phyloP scores from a whole-genome alignment of 352 stramenopile species.

The Lagenidium giganteum region DNA sequence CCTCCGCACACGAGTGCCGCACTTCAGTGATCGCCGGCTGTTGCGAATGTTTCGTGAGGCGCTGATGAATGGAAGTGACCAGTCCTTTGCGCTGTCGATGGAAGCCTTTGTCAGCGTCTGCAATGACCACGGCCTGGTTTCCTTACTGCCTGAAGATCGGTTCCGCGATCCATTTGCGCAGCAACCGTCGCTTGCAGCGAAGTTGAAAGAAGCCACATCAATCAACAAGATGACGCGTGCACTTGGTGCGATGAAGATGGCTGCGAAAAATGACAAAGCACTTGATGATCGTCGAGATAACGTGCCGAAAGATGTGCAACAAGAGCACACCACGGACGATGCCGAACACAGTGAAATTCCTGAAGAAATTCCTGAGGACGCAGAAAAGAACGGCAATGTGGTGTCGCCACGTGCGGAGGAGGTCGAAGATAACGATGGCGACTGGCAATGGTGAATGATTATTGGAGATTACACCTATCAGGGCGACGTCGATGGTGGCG shows the following conservation, averaged over 20 bases:
- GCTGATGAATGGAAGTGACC: slow-evolving; percentile 49
- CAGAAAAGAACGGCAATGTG: slow-evolving; percentile 3
- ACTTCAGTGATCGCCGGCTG: slow-evolving; percentile 65
- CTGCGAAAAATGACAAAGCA: no score
- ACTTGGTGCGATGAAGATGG: no score
- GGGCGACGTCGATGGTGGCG: no score
- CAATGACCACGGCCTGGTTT: slow-evolving; percentile 65
- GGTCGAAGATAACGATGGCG: slow-evolving; percentile 32
- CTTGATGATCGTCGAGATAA: no score
- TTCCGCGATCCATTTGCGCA: slow-evolving; percentile 56
- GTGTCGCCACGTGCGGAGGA: slow-evolving; percentile 35
- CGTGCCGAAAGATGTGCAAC: no score
- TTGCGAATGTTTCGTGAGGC: slow-evolving; percentile 77
- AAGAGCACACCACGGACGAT: neutral
- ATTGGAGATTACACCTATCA: slow-evolving; percentile 6
- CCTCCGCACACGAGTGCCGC: slow-evolving; percentile 39
- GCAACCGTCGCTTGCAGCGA: slow-evolving; percentile 3
- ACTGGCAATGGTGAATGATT: slow-evolving; percentile 25
- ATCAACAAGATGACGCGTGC: neutral
- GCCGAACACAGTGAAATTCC: no score
- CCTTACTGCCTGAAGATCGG: slow-evolving; percentile 51
- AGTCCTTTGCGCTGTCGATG: slow-evolving; percentile 74
- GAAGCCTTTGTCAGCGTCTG: slow-evolving; percentile 63
- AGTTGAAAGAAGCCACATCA: neutral
- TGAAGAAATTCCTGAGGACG: slow-evolving; percentile 37